phyloP scores from a whole-genome alignment of 495 filamentous ascomycete species.

The Peziza echinospora region DNA sequence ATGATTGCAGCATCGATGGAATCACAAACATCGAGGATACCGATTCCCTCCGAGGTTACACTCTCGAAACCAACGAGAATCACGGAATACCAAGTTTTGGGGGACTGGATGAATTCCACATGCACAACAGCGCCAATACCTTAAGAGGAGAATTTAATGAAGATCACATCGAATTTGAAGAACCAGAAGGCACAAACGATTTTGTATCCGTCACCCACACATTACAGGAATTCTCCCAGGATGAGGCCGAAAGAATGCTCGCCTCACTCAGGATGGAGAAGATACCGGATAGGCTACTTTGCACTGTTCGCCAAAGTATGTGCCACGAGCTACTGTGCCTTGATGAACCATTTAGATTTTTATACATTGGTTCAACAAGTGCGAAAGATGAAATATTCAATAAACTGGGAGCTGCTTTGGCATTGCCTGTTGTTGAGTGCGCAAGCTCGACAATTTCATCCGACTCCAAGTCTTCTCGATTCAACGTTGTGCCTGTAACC shows the following conservation, averaged over 20 bases:
- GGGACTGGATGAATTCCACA: constrained; percentile 17
- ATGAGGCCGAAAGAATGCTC: constrained; percentile 29
- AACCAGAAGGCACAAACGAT: constrained; percentile 13
- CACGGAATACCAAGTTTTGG: constrained; percentile 19
- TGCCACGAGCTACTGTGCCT: constrained; percentile 38
- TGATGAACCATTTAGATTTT: constrained; percentile 43
- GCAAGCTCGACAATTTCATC: constrained; percentile 27
- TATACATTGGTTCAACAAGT: constrained; percentile 43
- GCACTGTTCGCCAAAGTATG: constrained; percentile 52
- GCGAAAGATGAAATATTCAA: constrained; percentile 48
- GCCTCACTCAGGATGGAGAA: constrained; percentile 20
- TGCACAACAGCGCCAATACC: constrained; percentile 13
- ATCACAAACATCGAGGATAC: constrained; percentile 9
- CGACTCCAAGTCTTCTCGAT: constrained; percentile 31
- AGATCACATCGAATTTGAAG: constrained; percentile 36
- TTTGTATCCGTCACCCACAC: constrained; percentile 4
- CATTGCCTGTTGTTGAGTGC: constrained; percentile 27
- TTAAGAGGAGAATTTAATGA: constrained; percentile 7
- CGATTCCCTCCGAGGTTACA: constrained; percentile 2
- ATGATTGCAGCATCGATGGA: constrained; percentile 9
- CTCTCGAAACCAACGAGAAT: constrained; percentile 6
- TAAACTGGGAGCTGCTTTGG: constrained; percentile 45
- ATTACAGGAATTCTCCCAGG: constrained; percentile 34
- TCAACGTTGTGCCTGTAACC: constrained; percentile 53
- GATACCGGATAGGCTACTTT: constrained; percentile 25